Evolutionary conservation across 139 green algal species (phyloP).

Genomic region (Edaphochlamys debaryana): DNA sequence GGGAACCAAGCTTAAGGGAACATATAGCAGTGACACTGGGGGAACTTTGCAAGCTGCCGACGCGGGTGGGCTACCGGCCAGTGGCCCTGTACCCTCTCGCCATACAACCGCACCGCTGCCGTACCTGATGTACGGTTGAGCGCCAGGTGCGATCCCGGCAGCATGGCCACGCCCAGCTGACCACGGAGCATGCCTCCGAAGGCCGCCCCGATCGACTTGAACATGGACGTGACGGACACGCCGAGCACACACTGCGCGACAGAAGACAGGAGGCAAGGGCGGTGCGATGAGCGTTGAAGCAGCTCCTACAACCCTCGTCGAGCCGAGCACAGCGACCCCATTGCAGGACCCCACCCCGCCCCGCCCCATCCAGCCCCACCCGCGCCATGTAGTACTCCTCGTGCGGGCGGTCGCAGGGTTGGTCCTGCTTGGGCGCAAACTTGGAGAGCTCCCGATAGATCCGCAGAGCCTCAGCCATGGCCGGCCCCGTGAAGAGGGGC

Average conservation of each 20-base stretch:
- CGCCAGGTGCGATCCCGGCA: no score
- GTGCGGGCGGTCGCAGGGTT: neutral
- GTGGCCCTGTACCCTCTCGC: no score
- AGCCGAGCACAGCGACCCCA: no score
- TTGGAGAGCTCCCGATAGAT: neutral
- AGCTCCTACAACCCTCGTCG: no score
- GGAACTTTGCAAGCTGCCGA: no score
- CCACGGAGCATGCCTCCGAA: neutral
- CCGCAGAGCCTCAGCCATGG: constrained; percentile 19
- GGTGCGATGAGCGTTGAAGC: neutral
- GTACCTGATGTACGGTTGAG: no score
- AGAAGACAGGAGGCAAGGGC: neutral
- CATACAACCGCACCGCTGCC: no score
- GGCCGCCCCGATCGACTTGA: neutral
- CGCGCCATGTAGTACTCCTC: neutral
- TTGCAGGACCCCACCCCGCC: no score
- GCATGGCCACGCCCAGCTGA: constrained; percentile 9
- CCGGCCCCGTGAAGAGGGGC: constrained; percentile 15
- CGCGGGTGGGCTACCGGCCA: no score
- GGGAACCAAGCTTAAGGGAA: no score
- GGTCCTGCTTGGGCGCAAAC: neutral
- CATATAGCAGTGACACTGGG: no score
- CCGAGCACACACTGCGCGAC: neutral
- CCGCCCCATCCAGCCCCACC: no score
- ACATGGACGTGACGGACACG: neutral